Percentiles rank a stretch among this genome's conserved stretches.
These are phyloP conservation scores for Coniochaeta sp. DNA, from an alignment of 2,329 filamentous ascomycete species.

Conservation along the genomic window DNA sequence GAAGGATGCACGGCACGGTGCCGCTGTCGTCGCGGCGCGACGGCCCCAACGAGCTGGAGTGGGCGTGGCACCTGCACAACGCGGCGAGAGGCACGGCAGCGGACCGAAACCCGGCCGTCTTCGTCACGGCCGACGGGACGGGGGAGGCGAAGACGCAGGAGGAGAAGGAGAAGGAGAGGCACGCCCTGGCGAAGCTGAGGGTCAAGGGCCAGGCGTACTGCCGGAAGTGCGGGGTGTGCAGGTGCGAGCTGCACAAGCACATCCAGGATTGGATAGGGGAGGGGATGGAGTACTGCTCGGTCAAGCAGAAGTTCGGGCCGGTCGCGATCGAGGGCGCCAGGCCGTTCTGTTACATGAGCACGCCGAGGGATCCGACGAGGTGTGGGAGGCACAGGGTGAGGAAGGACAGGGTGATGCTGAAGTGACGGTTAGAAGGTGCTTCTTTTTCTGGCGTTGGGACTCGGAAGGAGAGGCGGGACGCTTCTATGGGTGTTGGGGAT, in stretches of 20 bases:
- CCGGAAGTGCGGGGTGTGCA: conserved; percentile 51
- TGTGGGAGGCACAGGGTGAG: conserved; percentile 47
- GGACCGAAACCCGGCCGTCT: conserved; percentile 1
- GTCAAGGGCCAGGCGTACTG: conserved; percentile 54
- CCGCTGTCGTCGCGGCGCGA: conserved; percentile 47
- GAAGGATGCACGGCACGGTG: conserved; percentile 47
- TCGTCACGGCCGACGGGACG: conserved; percentile 1
- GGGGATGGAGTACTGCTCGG: conserved; percentile 50
- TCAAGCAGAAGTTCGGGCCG: conserved; percentile 48
- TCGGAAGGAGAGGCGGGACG: neutral
- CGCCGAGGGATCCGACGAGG: conserved; percentile 47
- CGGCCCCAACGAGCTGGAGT: conserved; percentile 56
- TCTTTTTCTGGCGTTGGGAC: conserved; percentile 3
- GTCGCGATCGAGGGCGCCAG: conserved; percentile 37
- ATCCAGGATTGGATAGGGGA: conserved; percentile 52
- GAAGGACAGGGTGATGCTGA: conserved; percentile 15
- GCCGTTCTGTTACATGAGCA: conserved; percentile 50
- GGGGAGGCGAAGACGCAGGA: conserved; percentile 6
- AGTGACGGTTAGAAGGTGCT: conserved; percentile 3
- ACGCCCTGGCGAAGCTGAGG: conserved; percentile 36
- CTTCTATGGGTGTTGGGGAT: conserved; percentile 1
- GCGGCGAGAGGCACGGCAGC: conserved; percentile 17
- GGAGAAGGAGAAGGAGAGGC: conserved; percentile 12
- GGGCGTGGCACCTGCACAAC: conserved; percentile 50
- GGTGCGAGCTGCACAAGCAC: conserved; percentile 57